Conservation (phyloP, 495 filamentous ascomycete genomes). For the Podospora australis region DNA sequence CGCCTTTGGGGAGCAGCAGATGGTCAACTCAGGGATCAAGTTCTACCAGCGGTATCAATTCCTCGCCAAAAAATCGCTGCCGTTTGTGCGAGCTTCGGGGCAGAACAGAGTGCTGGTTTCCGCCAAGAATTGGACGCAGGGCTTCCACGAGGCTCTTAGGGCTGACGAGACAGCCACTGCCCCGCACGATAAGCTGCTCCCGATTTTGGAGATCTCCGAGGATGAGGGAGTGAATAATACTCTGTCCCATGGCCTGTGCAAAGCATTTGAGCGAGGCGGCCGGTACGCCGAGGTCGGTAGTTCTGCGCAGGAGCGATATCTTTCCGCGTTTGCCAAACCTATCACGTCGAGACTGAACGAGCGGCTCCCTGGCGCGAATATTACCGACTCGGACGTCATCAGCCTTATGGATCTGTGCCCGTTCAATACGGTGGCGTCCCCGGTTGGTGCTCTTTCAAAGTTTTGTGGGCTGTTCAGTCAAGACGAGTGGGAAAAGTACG, state of each 20-base stretch:
- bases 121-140: conserved; percentile 64
- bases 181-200: conserved; percentile 52
- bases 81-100: conserved; percentile 67
- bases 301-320: conserved; percentile 48
- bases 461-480: conserved; percentile 69
- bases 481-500: conserved; percentile 65
- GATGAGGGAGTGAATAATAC: conserved; percentile 60
- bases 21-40: conserved; percentile 65
- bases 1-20: conserved; percentile 61
- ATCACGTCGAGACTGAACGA: conserved; percentile 58
- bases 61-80: conserved; percentile 46
- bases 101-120: conserved; percentile 68
- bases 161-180: conserved; percentile 36
- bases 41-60: conserved; percentile 65
- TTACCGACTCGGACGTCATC: conserved; percentile 51
- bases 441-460: conserved; percentile 33
- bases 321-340: conserved; percentile 49
- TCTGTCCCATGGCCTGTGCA: conserved; percentile 64
- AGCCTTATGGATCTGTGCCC: conserved; percentile 81
- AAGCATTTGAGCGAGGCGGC: conserved; percentile 47
- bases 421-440: conserved; percentile 61
- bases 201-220: conserved; percentile 55
- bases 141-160: conserved; percentile 55
- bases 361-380: conserved; percentile 53
- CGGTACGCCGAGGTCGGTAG: conserved; percentile 40